These are phyloP conservation scores for Blastobotrys serpentis DNA, from an alignment of 1,139 yeast species.

Conservation along the genomic window DNA sequence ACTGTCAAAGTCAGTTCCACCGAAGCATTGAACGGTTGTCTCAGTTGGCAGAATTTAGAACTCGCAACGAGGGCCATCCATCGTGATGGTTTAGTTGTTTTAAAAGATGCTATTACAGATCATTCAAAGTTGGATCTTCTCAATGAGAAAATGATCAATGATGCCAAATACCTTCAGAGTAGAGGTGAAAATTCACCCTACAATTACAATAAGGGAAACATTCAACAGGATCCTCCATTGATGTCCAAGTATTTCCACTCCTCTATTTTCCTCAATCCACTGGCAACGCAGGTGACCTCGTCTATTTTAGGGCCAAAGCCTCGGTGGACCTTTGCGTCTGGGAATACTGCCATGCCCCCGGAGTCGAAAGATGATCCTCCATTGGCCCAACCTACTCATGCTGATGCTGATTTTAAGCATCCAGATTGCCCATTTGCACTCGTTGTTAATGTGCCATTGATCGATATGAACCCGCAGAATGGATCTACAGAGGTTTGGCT, in stretches of 20 bases:
- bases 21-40: slow-evolving; percentile 5
- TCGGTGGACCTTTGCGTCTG: slow-evolving; percentile 7
- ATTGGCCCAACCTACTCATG: slow-evolving; percentile 11
- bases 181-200: slow-evolving; percentile 2
- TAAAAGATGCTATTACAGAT: slow-evolving; percentile 12
- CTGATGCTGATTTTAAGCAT: slow-evolving; percentile 11
- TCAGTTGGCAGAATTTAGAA: slow-evolving; percentile 12
- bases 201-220: slow-evolving; percentile 9
- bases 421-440: slow-evolving; percentile 10
- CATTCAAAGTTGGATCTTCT: slow-evolving; percentile 3
- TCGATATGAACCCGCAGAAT: slow-evolving; percentile 17
- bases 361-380: neutral
- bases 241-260: slow-evolving; percentile 5
- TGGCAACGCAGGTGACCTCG: slow-evolving; percentile 7
- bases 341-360: slow-evolving; percentile 10
- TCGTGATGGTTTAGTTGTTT: slow-evolving; percentile 13
- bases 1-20: slow-evolving; percentile 4
- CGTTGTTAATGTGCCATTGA: slow-evolving; percentile 19
- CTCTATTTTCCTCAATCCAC: slow-evolving; percentile 6
- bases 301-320: slow-evolving; percentile 6
- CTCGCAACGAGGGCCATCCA: slow-evolving; percentile 14
- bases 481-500: slow-evolving; percentile 26
- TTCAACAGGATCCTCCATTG: slow-evolving; percentile 11
- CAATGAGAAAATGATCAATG: slow-evolving; percentile 8
- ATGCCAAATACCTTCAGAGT: slow-evolving; percentile 5